Evolutionary conservation across 345 rosid genomes (phyloP).

Genomic region (Populus alba): DNA sequence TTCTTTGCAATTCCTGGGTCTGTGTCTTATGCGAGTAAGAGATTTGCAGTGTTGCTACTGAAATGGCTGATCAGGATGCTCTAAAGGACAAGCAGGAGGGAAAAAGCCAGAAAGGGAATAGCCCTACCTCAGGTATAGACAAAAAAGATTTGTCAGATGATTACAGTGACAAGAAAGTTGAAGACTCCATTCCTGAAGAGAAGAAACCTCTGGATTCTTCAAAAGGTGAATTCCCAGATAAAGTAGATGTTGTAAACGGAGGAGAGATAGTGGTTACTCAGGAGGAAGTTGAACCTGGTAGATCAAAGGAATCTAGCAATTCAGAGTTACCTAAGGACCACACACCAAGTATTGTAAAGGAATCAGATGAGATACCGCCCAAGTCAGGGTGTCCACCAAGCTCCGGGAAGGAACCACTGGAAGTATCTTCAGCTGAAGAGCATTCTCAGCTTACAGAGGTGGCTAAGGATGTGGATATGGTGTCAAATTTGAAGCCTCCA

Average conservation of each 20-base stretch:
- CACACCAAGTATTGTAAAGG: constrained; percentile 17
- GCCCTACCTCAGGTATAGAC: constrained; percentile 26
- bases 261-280: constrained; percentile 12
- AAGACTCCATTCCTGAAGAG: constrained; percentile 46
- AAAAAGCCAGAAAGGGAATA: constrained; percentile 34
- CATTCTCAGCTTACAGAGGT: constrained; percentile 5
- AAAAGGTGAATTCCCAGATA: constrained; percentile 31
- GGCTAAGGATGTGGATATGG: constrained; percentile 11
- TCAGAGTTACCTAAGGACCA: constrained; percentile 27
- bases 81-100: constrained; percentile 40
- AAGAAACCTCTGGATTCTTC: constrained; percentile 32
- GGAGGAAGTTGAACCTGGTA: constrained; percentile 36
- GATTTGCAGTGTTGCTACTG: constrained; percentile 48
- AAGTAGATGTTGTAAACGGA: constrained; percentile 24
- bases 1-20: constrained; percentile 17
- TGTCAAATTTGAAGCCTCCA: background rate
- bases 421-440: constrained; percentile 20
- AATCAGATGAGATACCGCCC: constrained; percentile 23
- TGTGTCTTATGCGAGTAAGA: constrained; percentile 34
- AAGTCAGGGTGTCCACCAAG: constrained; percentile 21
- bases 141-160: constrained; percentile 30
- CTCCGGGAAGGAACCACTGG: constrained; percentile 29
- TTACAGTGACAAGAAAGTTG: constrained; percentile 29
- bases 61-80: constrained; percentile 34
- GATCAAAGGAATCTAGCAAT: constrained; percentile 34